Evolutionary conservation across 257 asterid genomes (phyloP), one percentile per base, ranked within the genome.

Genomic region (Pogostemon cablin): DNA sequence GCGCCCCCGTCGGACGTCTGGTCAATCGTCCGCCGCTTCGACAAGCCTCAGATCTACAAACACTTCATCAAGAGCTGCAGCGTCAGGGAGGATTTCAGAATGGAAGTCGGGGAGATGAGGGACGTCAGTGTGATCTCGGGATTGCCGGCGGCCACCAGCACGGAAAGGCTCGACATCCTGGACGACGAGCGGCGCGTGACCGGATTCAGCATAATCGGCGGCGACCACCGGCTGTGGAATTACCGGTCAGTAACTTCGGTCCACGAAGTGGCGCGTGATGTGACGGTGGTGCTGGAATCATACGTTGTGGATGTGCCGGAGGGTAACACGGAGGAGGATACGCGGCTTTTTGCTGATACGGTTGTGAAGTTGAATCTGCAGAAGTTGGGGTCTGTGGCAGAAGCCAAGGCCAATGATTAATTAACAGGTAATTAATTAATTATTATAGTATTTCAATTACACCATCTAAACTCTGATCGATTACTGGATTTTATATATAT

Each of bases 11-110:
- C 69, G 4, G 25, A 68, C 8, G 93, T 90, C 35, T 92, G 97
- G 98, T 77, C 97, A 72, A 44, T 83, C 79, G 82, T 86, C 68
- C 91, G 97, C 43, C 83, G 82, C 20, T 92, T 92, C 89, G 96
- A 90, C 79, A 84, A 68, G 72, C 97, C 96, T 1, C 95, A 88
- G 61, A 84, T 77, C 0, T 92, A 92, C 91, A 92, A 92, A 40
- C 97, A 92, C 97, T 92, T 92, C 90, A 92, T 90, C 82, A 92
- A 84, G 77, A 88, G 95, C 86, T 92, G 97, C 83, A 53, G 62
- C 75, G 95, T 84, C 1, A 43, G 78, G 11, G 86, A 82, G 4
- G 86, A 73, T 9, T 89, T 84, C 73, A 67, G 43, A 47, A 62
- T 76, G 72, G 50, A 67, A 11, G 86, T 79, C 47, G 96, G 96